Percentiles rank a stretch among this genome's conserved stretches.
These are phyloP conservation scores for Graphiopsis chlorocephala DNA, from an alignment of 2,329 filamentous ascomycete species.

Conservation along the genomic window DNA sequence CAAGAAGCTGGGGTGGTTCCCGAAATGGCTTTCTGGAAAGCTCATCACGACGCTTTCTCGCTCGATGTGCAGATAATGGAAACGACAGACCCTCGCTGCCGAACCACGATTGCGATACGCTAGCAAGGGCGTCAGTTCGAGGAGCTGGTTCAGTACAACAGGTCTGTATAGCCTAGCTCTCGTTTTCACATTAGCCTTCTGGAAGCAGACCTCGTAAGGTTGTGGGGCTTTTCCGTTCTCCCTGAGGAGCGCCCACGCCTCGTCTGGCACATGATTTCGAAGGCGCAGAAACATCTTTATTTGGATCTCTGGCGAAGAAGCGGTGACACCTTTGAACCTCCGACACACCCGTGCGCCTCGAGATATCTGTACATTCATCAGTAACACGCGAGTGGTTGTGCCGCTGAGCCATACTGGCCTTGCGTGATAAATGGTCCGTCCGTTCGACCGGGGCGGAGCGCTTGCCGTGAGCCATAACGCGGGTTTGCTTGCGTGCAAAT, in stretches of 20 bases:
- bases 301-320: background rate
- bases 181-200: no score
- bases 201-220: no score
- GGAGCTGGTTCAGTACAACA: background rate
- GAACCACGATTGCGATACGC: no score
- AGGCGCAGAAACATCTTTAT: background rate
- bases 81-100: no score
- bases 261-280: background rate
- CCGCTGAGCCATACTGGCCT: background rate
- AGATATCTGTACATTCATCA: background rate
- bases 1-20: background rate
- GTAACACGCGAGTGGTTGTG: background rate
- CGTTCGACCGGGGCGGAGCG: background rate
- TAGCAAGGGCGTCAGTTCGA: background rate
- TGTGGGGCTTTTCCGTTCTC: no score
- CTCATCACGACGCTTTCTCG: background rate
- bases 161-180: background rate
- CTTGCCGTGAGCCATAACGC: background rate
- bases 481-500: no score
- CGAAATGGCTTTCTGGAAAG: background rate
- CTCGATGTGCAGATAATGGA: no score
- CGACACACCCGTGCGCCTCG: background rate
- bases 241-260: background rate
- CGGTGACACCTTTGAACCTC: background rate
- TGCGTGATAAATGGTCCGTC: background rate